Evolutionary conservation across 208 protist species (phyloP).

Genomic region (Trypanosoma congolense): DNA sequence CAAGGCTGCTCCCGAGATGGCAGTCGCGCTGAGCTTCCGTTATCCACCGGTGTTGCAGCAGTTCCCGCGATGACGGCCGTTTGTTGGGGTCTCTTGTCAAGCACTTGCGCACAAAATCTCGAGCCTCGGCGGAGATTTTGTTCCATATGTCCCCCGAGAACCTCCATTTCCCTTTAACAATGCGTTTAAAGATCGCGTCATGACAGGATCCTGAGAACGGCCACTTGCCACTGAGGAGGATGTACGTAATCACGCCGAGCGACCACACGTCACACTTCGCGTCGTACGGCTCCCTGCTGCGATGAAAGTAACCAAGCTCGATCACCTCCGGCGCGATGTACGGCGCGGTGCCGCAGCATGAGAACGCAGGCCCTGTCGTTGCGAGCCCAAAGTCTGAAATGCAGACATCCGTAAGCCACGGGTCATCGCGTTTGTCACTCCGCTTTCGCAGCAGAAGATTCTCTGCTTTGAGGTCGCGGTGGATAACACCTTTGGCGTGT

Average conservation of each 20-base stretch:
- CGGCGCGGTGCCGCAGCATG: conserved; percentile 72
- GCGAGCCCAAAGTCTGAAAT: conserved; percentile 98
- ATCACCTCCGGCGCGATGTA: conserved; percentile 87
- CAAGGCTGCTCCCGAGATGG: conserved; percentile 46
- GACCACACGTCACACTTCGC: conserved; percentile 84
- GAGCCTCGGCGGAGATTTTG: conserved; percentile 36
- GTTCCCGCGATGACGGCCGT: conserved; percentile 56
- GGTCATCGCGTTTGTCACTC: conserved; percentile 31
- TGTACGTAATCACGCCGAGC: conserved; percentile 79
- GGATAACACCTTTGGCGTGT: conserved; percentile 97
- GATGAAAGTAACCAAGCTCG: conserved; percentile 54
- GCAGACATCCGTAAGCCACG: conserved; percentile 85
- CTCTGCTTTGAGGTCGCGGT: conserved; percentile 89
- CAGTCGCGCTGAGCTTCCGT: conserved; percentile 36
- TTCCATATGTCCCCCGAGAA: conserved; percentile 55
- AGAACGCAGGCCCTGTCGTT: conserved; percentile 54
- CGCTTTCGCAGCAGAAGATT: conserved; percentile 93
- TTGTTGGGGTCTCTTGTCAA: conserved; percentile 58
- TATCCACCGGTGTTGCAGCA: conserved; percentile 68
- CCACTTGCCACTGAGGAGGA: conserved; percentile 69
- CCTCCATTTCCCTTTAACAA: conserved; percentile 55
- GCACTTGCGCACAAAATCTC: conserved; percentile 59
- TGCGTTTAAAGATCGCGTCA: conserved; percentile 59
- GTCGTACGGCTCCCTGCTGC: conserved; percentile 49
- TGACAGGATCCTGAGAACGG: conserved; percentile 61